Base-by-base conservation (phyloP, 495 filamentous ascomycete genomes). In the Penicillium desertorum region DNA sequence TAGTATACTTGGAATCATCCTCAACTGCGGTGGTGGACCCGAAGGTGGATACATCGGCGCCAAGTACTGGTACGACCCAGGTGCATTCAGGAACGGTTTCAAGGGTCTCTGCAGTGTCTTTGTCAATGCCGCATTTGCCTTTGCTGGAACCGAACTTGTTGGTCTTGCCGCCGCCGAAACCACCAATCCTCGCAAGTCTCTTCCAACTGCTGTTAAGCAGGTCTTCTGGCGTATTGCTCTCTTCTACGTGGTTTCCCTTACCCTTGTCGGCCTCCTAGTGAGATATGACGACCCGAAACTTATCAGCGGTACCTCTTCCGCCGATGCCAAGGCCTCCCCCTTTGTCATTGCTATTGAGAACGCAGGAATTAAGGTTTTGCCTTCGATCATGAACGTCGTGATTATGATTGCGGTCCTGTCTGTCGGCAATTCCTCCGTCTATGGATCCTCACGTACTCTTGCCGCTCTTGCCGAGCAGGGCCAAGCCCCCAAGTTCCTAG, bases 141-240 rank as follows among this genome's bases (percentile, higher is more conserved):
- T 96, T 62, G 83, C 90, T 5, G 93, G 93, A 43, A 97, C 92
- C 11, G 93, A 98, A 67, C 76, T 97, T n/a, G 92, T 96, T 51
- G 93, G 91, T 52, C 81, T 96, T 34, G 91, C 91, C 27, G 91
- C 91, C 39, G 91, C 91, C 39, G 91, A 96, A 67, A 91, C 90
- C 2, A 84, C 83, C 5, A 95, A 95, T 68, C 91, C 91, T 10
- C 84, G 90, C 58, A 95, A 93, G 65, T 88, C 88, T 14, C 81
- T 96, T 6, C 91, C 91, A 0, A 88, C 86, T 0, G 91, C 91
- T 43, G 84, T 92, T 64, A 95, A 95, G 70, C 91, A 96, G 71
- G 91, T 96, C 36, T 96, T 96, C 73, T 96, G 92, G 92, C 87
- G 92, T 66, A 96, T 96, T 71, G 84, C 85, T 16, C 80, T 96